phyloP scores from a whole-genome alignment of 192 early-diverging fungal genomes.

The Spizellomyces punctatus region DNA sequence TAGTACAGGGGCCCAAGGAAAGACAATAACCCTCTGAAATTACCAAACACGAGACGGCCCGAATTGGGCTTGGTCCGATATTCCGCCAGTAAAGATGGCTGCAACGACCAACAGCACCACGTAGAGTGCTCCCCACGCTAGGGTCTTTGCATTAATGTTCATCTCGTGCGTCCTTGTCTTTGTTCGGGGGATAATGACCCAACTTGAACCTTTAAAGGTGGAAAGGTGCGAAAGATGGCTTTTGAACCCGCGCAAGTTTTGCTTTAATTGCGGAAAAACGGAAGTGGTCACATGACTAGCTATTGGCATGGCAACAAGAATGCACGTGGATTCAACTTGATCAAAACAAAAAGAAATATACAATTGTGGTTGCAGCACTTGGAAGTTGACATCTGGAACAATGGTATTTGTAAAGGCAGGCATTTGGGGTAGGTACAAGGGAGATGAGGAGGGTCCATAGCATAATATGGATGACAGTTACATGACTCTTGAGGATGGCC shows the following conservation, averaged over 20 bases:
- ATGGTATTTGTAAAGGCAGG: no score
- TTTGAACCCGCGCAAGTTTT: background rate
- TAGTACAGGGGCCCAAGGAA: background rate
- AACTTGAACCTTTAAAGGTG: background rate
- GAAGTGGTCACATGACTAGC: no score
- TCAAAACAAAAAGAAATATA: no score
- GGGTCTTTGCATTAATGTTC: background rate
- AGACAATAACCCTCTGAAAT: background rate
- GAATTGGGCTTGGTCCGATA: conserved; percentile 19
- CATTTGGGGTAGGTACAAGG: no score
- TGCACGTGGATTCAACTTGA: no score
- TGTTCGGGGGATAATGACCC: background rate
- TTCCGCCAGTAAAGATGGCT: conserved; percentile 16
- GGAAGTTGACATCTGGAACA: no score
- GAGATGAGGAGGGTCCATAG: no score
- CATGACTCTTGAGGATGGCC: no score
- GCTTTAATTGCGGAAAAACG: no score
- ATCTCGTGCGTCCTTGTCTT: conserved; percentile 4
- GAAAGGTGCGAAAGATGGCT: background rate
- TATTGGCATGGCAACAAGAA: no score
- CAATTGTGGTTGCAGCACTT: no score
- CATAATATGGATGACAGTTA: no score
- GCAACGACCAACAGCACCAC: conserved; percentile 7
- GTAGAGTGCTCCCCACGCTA: conserved; percentile 13
- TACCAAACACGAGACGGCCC: conserved; percentile 13